A percentile compares a stretch with the other conserved stretches of the same genome.
Evolutionary conservation across 164 flowering plant genomes (phyloP).

Genomic region (grape (Vitis vinifera)): DNA sequence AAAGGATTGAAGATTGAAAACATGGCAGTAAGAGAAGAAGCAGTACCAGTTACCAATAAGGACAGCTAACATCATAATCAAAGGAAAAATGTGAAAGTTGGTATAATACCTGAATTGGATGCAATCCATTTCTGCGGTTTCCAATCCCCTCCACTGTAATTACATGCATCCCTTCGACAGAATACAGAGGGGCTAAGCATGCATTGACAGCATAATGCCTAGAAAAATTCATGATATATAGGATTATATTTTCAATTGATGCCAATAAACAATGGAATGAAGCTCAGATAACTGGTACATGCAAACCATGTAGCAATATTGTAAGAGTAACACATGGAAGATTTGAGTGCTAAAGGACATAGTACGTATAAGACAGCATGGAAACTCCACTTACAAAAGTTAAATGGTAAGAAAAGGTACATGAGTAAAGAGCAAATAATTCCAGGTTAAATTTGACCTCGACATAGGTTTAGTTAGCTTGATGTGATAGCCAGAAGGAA

Average conservation of each 20-base stretch:
- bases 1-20: neutral
- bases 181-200: conserved; percentile 94
- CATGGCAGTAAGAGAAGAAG: neutral
- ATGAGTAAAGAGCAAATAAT: too few relatives aligned
- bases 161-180: conserved; percentile 98
- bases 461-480: too few relatives aligned
- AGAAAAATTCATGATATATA: neutral
- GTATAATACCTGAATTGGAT: conserved; percentile 79
- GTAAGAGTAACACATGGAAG: too few relatives aligned
- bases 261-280: too few relatives aligned
- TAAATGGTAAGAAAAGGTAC: too few relatives aligned
- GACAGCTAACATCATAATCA: neutral
- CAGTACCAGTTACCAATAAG: neutral
- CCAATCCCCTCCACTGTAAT: conserved; percentile 97
- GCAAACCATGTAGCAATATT: too few relatives aligned
- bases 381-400: too few relatives aligned
- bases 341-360: too few relatives aligned
- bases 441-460: too few relatives aligned
- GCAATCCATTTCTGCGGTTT: conserved; percentile 67
- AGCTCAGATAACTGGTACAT: too few relatives aligned
- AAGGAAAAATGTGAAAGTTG: neutral
- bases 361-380: too few relatives aligned
- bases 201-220: conserved; percentile 96
- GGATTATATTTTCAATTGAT: neutral
- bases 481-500: too few relatives aligned